phyloP scores from a whole-genome alignment of 495 filamentous ascomycete genomes.

The Aspergillus sparsus region DNA sequence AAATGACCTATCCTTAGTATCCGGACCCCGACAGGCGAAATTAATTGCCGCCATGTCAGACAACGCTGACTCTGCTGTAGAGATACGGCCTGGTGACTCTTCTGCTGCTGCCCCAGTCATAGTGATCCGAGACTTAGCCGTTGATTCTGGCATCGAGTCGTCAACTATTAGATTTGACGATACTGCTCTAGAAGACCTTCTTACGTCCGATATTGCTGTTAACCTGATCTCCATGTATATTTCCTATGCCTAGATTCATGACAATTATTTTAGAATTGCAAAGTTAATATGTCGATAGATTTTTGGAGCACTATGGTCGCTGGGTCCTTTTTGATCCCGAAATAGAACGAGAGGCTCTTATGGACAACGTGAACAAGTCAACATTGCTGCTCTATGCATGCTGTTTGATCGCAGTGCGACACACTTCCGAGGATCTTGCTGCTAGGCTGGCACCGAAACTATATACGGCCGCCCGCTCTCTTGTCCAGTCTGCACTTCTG shows the following conservation, averaged over 20 bases:
- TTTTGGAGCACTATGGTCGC: conserved; percentile 37
- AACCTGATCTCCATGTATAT: conserved; percentile 29
- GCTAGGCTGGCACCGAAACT: conserved; percentile 39
- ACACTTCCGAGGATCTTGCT: conserved; percentile 43
- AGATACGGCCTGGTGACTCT: conserved; percentile 19
- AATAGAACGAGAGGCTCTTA: conserved; percentile 25
- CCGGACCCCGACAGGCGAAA: conserved; percentile 12
- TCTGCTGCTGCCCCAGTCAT: conserved; percentile 36
- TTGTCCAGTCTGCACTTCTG: conserved; percentile 38
- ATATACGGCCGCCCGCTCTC: conserved; percentile 39
- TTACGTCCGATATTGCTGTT: conserved; percentile 25
- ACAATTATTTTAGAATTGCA: background rate
- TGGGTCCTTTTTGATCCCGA: conserved; percentile 44
- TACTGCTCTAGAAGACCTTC: conserved; percentile 26
- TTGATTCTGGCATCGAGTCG: conserved; percentile 30
- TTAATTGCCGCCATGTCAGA: background rate
- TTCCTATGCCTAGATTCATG: background rate
- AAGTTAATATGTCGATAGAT: background rate
- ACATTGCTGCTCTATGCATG: conserved; percentile 44
- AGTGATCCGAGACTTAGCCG: conserved; percentile 40
- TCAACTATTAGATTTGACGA: conserved; percentile 24
- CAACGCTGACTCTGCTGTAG: conserved; percentile 18
- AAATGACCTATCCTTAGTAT: conserved; percentile 1
- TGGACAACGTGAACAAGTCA: conserved; percentile 35
- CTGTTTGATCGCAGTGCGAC: conserved; percentile 47